Evolutionary conservation across 305 asterid species (phyloP).

Genomic region (Fraxinus ornus): DNA sequence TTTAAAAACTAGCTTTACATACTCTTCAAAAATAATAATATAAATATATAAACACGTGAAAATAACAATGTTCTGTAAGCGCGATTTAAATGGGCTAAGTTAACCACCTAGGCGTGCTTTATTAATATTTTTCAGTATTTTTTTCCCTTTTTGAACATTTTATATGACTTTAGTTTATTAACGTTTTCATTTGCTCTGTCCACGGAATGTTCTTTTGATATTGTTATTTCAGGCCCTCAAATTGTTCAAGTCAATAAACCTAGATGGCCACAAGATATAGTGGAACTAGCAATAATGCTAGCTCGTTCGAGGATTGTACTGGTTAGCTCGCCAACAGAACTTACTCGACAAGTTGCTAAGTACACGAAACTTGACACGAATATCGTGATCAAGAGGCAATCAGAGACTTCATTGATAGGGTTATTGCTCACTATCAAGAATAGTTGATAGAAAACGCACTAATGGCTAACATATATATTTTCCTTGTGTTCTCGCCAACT

Average conservation of each 20-base stretch:
- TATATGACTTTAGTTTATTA: too few relatives aligned
- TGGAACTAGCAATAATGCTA: not conserved
- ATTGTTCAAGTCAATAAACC: not conserved
- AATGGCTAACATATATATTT: conserved; percentile 19
- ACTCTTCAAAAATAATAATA: too few relatives aligned
- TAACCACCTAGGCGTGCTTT: too few relatives aligned
- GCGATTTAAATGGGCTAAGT: too few relatives aligned
- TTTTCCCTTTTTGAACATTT: too few relatives aligned
- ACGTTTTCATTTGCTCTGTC: too few relatives aligned
- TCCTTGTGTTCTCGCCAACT: conserved; percentile 25
- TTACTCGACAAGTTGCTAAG: conserved; percentile 19
- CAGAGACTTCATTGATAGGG: conserved; percentile 18
- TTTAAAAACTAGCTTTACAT: too few relatives aligned
- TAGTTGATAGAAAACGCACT: conserved; percentile 25
- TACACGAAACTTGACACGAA: not conserved
- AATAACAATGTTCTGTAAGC: too few relatives aligned
- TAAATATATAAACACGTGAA: too few relatives aligned
- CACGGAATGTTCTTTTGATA: too few relatives aligned
- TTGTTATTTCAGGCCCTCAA: too few relatives aligned
- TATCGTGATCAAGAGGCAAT: conserved; percentile 3
- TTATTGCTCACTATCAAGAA: conserved; percentile 25
- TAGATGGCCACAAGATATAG: conserved; percentile 19
- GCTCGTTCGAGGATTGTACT: conserved; percentile 19
- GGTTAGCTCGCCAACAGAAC: conserved; percentile 28
- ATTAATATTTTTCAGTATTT: too few relatives aligned